phyloP scores from a whole-genome alignment of 2,329 filamentous ascomycete genomes.

The Sclerotinia nivalis region DNA sequence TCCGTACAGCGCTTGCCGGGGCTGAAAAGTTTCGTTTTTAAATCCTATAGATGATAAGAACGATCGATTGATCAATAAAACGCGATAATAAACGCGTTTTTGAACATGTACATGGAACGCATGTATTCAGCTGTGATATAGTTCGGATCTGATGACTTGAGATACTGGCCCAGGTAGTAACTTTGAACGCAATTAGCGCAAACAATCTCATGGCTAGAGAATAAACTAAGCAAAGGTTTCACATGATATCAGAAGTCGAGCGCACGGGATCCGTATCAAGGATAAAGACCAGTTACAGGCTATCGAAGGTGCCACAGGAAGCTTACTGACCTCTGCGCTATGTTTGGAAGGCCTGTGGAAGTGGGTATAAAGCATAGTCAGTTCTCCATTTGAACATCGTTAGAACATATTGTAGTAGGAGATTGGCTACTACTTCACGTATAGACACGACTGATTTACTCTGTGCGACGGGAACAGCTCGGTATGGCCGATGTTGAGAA shows the following conservation, averaged over 20 bases:
- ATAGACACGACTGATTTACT: too few relatives aligned
- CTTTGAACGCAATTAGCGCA: not conserved
- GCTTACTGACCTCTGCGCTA: not conserved
- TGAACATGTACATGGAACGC: not conserved
- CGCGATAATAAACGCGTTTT: too few relatives aligned
- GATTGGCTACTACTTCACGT: not conserved
- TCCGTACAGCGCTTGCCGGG: too few relatives aligned
- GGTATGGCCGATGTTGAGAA: not conserved
- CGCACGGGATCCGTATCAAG: not conserved
- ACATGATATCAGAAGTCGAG: not conserved
- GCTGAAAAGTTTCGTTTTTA: too few relatives aligned
- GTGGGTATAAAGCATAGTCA: not conserved
- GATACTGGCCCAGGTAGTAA: not conserved
- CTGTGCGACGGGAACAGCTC: too few relatives aligned
- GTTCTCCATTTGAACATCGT: not conserved
- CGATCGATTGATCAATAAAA: too few relatives aligned
- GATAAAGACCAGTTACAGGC: not conserved
- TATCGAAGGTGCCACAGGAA: not conserved
- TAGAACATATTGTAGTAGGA: not conserved
- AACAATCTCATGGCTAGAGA: not conserved
- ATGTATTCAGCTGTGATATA: not conserved
- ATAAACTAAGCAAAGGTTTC: not conserved
- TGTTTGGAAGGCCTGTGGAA: too few relatives aligned
- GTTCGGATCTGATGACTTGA: not conserved
- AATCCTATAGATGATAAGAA: too few relatives aligned